Conservation (phyloP, 306 rosid genomes). For the Rosa lucieae region DNA sequence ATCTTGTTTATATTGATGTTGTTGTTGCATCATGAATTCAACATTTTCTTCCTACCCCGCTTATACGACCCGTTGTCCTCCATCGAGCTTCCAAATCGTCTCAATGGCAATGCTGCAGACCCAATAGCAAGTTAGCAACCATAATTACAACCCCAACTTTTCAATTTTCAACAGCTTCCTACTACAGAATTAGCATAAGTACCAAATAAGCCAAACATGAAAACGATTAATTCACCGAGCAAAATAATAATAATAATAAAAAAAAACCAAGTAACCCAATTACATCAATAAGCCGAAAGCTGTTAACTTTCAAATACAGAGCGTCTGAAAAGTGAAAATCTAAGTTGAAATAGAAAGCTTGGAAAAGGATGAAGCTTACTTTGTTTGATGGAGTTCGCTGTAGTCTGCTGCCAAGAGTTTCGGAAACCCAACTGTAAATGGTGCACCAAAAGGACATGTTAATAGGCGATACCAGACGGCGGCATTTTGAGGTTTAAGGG, state of each 20-base stretch:
- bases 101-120: constrained; percentile 49
- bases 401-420: neutral
- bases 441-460: too few species aligned
- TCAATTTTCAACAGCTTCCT: constrained; percentile 4
- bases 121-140: constrained; percentile 40
- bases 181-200: neutral
- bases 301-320: neutral
- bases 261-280: neutral
- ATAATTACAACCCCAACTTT: neutral
- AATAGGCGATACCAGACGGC: neutral
- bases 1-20: too few species aligned
- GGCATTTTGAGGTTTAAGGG: neutral
- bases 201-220: constrained; percentile 1
- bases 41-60: constrained; percentile 30
- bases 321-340: neutral
- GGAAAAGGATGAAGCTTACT: neutral
- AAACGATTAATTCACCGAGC: neutral
- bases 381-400: neutral
- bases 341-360: neutral
- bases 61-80: constrained; percentile 32
- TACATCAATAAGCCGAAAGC: neutral
- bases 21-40: too few species aligned
- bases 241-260: neutral
- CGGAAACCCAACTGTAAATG: neutral
- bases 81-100: constrained; percentile 39